Base-by-base conservation (phyloP, 495 filamentous ascomycete species). In the Mycothermus thermophilus region DNA sequence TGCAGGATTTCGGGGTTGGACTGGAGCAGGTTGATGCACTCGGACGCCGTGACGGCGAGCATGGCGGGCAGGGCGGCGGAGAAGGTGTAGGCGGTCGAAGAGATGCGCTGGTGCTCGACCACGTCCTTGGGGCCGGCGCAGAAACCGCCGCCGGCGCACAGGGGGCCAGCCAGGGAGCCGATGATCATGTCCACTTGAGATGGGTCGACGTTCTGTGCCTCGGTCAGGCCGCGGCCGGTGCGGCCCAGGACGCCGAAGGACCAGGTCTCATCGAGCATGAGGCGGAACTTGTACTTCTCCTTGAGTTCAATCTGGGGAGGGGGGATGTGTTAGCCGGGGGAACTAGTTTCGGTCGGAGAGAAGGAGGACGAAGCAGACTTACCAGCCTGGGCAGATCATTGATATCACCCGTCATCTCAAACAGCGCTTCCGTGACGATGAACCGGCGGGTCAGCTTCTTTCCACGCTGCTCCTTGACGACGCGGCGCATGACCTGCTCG, bases 251-350 rank as follows among this genome's bases (percentile, higher is more conserved):
- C 80, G 35, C 87, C 92, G 54, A 94, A 97, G 3, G 85, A 93
- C 74, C 83, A 90, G 4, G 86, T 93, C 62, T 97, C 90, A 56
- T 97, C 90, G 13, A 97, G 77, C 39, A 96, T 92, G 21, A 97
- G 69, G 42, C 90, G 85, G 67, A 94, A 96, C 62, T 94, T 97
- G 68, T 94, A 93, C 49, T 80, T 78, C 40, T 83, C 72, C 56
- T 92, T 90, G 44, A 96, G 67, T 49, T 93, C 92, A 21, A 95
- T 70, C 48, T 51, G 32, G 3, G 9, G 10, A 8, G 10, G 10
- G 5, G n/a, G n/a, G n/a, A n/a, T n/a, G n/a, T 12, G 80, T 85
- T 38, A 24, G 35, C 8, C 11, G 21, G n/a, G 22, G 6, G 11
- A 6, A 6, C 46, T 40, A n/a, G 13, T 16, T 8, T 7, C 10